Conservation (phyloP, 768 basidiomycete genomes). For the Leucosporidium scottii region DNA sequence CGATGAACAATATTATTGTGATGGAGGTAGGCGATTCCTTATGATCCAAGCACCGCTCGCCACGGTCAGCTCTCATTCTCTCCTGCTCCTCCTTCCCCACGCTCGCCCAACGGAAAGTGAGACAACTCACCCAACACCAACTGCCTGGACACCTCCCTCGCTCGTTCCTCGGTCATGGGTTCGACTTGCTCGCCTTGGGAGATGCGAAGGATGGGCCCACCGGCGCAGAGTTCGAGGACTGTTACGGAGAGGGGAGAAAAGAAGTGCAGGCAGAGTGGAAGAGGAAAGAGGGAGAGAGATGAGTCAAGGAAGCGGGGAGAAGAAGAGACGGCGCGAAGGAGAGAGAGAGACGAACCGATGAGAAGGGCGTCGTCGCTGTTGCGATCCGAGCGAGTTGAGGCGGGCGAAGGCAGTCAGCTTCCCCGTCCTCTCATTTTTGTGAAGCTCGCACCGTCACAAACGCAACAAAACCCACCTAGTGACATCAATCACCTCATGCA, state of each 20-base stretch:
- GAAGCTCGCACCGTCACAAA: too few species aligned
- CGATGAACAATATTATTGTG: conserved; percentile 37
- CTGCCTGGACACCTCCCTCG: conserved; percentile 35
- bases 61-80: neutral
- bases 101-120: neutral
- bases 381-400: too few species aligned
- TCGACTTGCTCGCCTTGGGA: conserved; percentile 14
- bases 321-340: neutral
- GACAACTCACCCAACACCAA: conserved; percentile 28
- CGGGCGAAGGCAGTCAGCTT: too few species aligned
- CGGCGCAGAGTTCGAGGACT: conserved; percentile 32
- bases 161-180: conserved; percentile 29
- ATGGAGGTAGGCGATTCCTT: conserved; percentile 34
- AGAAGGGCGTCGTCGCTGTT: conserved; percentile 27
- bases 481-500: conserved; percentile 36
- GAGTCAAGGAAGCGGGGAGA: too few species aligned
- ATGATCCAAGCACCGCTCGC: too few species aligned
- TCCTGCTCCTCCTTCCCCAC: too few species aligned
- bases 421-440: too few species aligned
- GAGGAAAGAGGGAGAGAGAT: neutral
- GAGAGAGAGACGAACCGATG: conserved; percentile 19
- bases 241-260: neutral
- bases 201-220: conserved; percentile 28
- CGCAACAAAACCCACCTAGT: conserved; percentile 16
- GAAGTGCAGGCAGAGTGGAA: neutral